Evolutionary conservation across 2,329 filamentous ascomycete genomes (phyloP).

Genomic region (Botrytis byssoidea): DNA sequence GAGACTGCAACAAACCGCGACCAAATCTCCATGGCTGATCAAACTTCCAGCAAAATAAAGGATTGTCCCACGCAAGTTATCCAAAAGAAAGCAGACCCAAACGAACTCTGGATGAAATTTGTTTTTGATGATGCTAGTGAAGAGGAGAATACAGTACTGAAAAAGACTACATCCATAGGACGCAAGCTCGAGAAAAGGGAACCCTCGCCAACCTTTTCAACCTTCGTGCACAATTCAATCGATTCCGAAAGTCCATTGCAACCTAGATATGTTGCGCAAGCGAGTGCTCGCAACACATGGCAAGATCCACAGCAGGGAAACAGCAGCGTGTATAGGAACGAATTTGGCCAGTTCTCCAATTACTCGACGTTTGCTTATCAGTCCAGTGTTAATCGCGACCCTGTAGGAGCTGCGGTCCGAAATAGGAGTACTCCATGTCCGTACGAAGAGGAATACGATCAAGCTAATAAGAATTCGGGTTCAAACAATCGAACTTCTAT

Average conservation of each 20-base stretch:
- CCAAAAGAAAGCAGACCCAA: background rate
- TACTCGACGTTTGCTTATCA: background rate
- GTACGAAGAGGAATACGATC: background rate
- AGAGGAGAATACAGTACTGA: background rate
- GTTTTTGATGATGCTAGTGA: constrained; percentile 7
- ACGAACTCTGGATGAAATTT: constrained; percentile 22
- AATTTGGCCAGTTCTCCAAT: background rate
- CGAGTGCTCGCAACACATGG: background rate
- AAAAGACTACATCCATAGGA: background rate
- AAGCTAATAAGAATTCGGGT: background rate
- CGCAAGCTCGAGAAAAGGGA: background rate
- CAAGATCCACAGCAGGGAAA: background rate
- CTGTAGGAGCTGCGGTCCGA: background rate
- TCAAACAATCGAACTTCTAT: background rate
- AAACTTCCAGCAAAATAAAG: too few relatives aligned
- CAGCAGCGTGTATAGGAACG: background rate
- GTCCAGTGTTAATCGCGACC: background rate
- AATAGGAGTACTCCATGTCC: background rate
- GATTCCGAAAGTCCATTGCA: background rate
- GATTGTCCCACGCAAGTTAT: background rate
- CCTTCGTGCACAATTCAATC: constrained; percentile 8
- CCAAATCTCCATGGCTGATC: background rate
- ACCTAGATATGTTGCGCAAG: background rate
- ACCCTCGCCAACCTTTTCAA: background rate
- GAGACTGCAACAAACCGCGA: background rate